Percentiles rank a stretch among this genome's conserved stretches.
Conservation (phyloP, 352 stramenopile species). For the Aphanomyces invadans region DNA sequence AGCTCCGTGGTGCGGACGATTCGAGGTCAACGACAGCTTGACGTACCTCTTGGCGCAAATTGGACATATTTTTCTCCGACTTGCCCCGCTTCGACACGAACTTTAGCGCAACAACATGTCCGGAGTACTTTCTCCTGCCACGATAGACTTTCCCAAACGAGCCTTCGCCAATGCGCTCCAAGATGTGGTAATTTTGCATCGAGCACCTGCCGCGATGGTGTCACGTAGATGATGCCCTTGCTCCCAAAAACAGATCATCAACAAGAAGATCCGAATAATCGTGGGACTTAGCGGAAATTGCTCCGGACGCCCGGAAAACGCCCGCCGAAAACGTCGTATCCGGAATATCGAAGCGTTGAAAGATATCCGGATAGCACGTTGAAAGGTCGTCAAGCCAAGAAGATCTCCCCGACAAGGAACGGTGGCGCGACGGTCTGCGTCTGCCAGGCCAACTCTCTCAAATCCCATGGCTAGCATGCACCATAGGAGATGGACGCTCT, state of each 20-base stretch:
- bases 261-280: slow-evolving; percentile 14
- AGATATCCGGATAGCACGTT: background rate
- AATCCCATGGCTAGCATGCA: background rate
- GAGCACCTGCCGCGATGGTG: too few species aligned
- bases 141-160: slow-evolving; percentile 85
- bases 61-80: slow-evolving; percentile 82
- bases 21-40: too few species aligned
- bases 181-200: slow-evolving; percentile 91
- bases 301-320: too few species aligned
- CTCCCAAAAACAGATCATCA: background rate
- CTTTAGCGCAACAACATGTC: slow-evolving; percentile 89
- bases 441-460: background rate
- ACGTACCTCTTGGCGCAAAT: slow-evolving; percentile 84
- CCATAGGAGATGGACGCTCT: background rate
- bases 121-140: slow-evolving; percentile 72
- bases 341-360: slow-evolving; percentile 4
- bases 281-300: background rate
- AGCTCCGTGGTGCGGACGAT: too few species aligned
- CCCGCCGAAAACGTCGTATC: background rate
- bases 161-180: slow-evolving; percentile 89
- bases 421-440: background rate
- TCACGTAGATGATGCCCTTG: too few species aligned
- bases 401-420: background rate
- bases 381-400: background rate
- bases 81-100: slow-evolving; percentile 92